Conservation (phyloP, 1,284 basidiomycete species). For the Fomitiporia mediterranea region DNA sequence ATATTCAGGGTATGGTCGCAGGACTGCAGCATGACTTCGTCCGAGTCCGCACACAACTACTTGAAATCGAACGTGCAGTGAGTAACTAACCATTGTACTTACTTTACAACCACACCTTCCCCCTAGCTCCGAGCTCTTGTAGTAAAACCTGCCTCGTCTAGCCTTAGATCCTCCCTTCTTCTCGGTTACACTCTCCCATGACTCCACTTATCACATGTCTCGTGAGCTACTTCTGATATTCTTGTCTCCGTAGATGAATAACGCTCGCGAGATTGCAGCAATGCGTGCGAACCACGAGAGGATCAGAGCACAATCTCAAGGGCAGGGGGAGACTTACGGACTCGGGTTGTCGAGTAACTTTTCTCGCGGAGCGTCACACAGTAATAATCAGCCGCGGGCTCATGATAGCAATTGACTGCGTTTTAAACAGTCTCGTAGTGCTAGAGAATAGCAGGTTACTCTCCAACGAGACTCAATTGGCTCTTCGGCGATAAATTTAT, state of each 20-base stretch:
- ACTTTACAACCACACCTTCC: background rate
- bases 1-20: conserved; percentile 60
- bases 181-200: background rate
- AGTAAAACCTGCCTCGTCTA: background rate
- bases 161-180: background rate
- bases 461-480: too few relatives aligned
- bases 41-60: conserved; percentile 51
- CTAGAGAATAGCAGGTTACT: too few relatives aligned
- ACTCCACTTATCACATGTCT: background rate
- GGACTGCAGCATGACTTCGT: conserved; percentile 61
- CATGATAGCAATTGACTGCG: too few relatives aligned
- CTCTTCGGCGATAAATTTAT: too few relatives aligned
- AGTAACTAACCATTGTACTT: conserved; percentile 24
- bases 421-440: too few relatives aligned
- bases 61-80: conserved; percentile 64
- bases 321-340: background rate
- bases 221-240: background rate
- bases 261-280: conserved; percentile 2
- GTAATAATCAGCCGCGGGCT: background rate
- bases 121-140: background rate
- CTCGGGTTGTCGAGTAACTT: background rate
- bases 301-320: background rate
- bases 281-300: background rate
- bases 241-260: background rate
- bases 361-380: background rate